Evolutionary conservation across 345 rosid genomes (phyloP).

Genomic region (Ceriops decandra): DNA sequence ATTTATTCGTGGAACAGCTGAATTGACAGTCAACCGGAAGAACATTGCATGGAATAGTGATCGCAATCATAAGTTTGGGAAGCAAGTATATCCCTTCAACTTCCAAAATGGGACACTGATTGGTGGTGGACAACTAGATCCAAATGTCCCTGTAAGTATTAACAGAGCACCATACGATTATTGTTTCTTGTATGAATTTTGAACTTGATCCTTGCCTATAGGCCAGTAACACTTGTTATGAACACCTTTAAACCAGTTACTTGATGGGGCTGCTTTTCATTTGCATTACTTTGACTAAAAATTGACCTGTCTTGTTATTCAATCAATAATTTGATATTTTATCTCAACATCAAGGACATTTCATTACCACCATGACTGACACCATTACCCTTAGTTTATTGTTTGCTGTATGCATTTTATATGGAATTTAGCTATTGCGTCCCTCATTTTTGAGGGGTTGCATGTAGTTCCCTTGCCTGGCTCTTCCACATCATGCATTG

Average conservation of each 20-base stretch:
- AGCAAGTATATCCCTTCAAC: conserved; percentile 65
- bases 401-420: not conserved
- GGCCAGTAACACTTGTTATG: too few species aligned
- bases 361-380: not conserved
- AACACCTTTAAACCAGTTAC: not conserved
- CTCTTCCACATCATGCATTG: not conserved
- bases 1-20: conserved; percentile 40
- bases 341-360: not conserved
- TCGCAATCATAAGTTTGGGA: conserved; percentile 77
- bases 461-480: not conserved
- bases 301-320: not conserved
- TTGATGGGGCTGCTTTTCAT: not conserved
- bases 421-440: not conserved
- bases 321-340: not conserved
- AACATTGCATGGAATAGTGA: conserved; percentile 83
- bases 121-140: conserved; percentile 72
- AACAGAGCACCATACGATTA: not conserved
- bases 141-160: conserved; percentile 53
- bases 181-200: not conserved
- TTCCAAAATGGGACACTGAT: conserved; percentile 72
- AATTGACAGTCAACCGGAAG: conserved; percentile 48
- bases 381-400: not conserved
- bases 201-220: not conserved
- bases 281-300: not conserved
- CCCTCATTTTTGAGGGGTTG: not conserved